These are phyloP conservation scores for Nepenthes gracilis DNA, from an alignment of 148 eudicot genomes.

Conservation along the genomic window DNA sequence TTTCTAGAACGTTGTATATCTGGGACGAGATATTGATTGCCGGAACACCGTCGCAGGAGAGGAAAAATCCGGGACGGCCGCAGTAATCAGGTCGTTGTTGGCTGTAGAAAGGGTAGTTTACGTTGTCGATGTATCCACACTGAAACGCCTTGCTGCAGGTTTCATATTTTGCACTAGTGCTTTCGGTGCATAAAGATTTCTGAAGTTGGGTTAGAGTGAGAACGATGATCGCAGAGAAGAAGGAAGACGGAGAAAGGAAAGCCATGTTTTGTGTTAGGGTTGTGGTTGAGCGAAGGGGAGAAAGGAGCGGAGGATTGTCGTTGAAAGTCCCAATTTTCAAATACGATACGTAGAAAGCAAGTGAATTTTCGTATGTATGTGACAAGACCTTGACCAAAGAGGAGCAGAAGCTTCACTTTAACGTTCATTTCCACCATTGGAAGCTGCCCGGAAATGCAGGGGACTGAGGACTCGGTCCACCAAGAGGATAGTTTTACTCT, in stretches of 20 bases:
- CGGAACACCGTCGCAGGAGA: conserved; percentile 25
- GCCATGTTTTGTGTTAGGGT: no score
- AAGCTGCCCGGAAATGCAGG: no score
- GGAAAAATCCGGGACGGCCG: conserved; percentile 38
- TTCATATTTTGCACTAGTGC: conserved; percentile 6
- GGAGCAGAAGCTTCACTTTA: no score
- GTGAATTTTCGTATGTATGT: no score
- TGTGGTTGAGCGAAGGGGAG: no score
- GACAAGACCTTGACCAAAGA: no score
- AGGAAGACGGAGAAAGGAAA: no score
- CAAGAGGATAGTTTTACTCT: not conserved
- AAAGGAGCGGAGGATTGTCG: no score
- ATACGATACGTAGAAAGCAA: no score
- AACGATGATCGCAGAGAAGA: not conserved
- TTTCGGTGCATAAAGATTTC: conserved; percentile 2
- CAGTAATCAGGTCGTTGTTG: conserved; percentile 22
- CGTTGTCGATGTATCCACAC: conserved; percentile 21
- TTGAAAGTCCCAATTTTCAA: no score
- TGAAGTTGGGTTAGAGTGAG: not conserved
- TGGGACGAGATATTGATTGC: conserved; percentile 12
- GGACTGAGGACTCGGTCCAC: not conserved
- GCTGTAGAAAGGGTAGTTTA: conserved; percentile 49
- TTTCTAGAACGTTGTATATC: conserved; percentile 15
- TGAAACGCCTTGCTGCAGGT: conserved; percentile 17
- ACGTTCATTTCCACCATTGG: no score